These are phyloP conservation scores for Mycena epipterygia DNA, from an alignment of 768 basidiomycete genomes.

Conservation along the genomic window DNA sequence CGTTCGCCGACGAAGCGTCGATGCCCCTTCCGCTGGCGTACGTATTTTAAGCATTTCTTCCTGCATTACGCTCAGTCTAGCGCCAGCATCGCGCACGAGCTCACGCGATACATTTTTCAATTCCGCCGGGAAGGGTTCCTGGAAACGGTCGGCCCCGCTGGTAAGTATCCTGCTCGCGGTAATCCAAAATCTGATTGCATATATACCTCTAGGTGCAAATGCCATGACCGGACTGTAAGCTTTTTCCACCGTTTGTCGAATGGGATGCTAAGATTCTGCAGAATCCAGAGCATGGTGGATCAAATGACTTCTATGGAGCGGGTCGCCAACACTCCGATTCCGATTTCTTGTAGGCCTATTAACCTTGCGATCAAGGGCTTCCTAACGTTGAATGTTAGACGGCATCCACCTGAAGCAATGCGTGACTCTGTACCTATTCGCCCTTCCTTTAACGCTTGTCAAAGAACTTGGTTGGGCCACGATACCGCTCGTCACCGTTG, in stretches of 20 bases:
- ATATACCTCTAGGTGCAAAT: constrained; percentile 70
- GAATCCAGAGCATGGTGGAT: constrained; percentile 86
- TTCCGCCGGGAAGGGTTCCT: constrained; percentile 87
- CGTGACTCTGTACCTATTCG: constrained; percentile 92
- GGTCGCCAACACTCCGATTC: constrained; percentile 90
- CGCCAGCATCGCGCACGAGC: constrained; percentile 85
- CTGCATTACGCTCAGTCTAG: neutral
- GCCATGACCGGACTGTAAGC: constrained; percentile 78
- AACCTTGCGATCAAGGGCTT: neutral
- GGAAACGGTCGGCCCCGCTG: constrained; percentile 92
- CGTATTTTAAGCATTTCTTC: constrained; percentile 36
- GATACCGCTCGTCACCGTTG: constrained; percentile 87
- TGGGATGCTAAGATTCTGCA: constrained; percentile 41
- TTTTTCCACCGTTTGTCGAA: neutral
- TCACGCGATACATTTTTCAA: constrained; percentile 74
- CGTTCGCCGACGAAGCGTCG: constrained; percentile 68
- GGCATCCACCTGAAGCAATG: constrained; percentile 96
- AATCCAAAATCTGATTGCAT: neutral
- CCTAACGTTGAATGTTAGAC: constrained; percentile 58
- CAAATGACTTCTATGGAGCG: constrained; percentile 91
- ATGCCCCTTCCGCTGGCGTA: constrained; percentile 89
- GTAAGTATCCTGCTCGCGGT: constrained; percentile 50
- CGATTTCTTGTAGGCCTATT: constrained; percentile 71
- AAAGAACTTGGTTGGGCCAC: constrained; percentile 87
- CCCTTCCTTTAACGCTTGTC: constrained; percentile 89